A percentile compares a stretch with the other conserved stretches of the same genome.
phyloP scores from a whole-genome alignment of 2,329 filamentous ascomycete genomes.

The Colletotrichum lindemuthianum region DNA sequence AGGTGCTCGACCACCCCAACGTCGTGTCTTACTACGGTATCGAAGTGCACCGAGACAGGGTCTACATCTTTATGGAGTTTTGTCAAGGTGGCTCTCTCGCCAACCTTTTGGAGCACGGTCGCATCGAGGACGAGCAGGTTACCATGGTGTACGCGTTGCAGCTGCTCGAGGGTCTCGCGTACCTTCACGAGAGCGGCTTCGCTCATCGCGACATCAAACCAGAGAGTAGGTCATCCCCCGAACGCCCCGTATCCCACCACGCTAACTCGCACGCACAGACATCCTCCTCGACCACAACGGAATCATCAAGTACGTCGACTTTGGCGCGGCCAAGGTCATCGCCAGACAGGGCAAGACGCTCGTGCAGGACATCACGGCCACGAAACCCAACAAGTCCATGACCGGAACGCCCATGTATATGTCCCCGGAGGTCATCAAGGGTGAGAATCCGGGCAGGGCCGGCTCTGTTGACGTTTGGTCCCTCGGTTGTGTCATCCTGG shows the following conservation, averaged over 20 bases:
- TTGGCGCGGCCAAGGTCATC: conserved; percentile 96
- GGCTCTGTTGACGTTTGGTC: conserved; percentile 97
- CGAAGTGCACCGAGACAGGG: conserved; percentile 96
- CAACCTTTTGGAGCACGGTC: conserved; percentile 89
- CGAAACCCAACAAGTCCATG: conserved; percentile 85
- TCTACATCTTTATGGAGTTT: conserved; percentile 99
- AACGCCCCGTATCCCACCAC: not conserved
- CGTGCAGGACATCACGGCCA: conserved; percentile 69
- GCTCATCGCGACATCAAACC: conserved; percentile 98
- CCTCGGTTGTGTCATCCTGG: conserved; percentile 92
- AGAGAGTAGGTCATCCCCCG: conserved; percentile 73
- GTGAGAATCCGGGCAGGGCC: conserved; percentile 80
- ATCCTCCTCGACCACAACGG: conserved; percentile 97
- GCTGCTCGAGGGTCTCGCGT: conserved; percentile 91
- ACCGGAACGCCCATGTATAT: conserved; percentile 99
- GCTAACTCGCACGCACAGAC: conserved; percentile 61
- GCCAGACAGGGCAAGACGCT: conserved; percentile 92
- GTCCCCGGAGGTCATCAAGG: conserved; percentile 98
- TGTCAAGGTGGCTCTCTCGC: conserved; percentile 95
- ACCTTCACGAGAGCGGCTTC: conserved; percentile 91
- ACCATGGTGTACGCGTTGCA: conserved; percentile 97
- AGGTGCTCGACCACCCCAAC: conserved; percentile 96
- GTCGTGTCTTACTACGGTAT: conserved; percentile 98
- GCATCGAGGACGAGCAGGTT: conserved; percentile 97
- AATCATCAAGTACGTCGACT: conserved; percentile 99